Evolutionary conservation across 1,284 basidiomycete genomes (phyloP).

Genomic region (Sanghuangporus baumii): DNA sequence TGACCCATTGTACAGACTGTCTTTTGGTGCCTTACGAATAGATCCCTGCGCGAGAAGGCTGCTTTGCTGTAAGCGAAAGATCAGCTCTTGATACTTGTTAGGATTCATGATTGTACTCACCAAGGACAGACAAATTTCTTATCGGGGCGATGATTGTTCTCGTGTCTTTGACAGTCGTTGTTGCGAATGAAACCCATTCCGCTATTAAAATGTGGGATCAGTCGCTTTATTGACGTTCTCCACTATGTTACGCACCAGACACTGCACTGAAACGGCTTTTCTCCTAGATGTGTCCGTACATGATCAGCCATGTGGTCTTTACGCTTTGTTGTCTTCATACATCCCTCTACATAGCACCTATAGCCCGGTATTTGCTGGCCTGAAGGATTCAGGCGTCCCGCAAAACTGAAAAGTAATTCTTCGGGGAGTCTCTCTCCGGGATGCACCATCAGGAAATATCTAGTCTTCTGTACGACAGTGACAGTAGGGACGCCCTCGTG

Average conservation of each 20-base stretch:
- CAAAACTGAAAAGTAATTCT: slow-evolving; percentile 56
- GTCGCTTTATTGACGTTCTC: background rate
- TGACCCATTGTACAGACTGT: slow-evolving; percentile 6
- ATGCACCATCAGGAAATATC: slow-evolving; percentile 43
- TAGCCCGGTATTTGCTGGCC: slow-evolving; percentile 56
- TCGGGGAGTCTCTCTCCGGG: slow-evolving; percentile 54
- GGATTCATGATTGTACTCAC: background rate
- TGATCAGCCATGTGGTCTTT: slow-evolving; percentile 68
- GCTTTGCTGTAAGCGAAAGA: slow-evolving; percentile 8
- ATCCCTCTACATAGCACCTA: slow-evolving; percentile 58
- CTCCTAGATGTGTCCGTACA: slow-evolving; percentile 61
- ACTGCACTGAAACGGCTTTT: slow-evolving; percentile 55
- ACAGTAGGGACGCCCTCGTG: slow-evolving; percentile 51
- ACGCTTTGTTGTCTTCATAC: slow-evolving; percentile 58
- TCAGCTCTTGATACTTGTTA: background rate
- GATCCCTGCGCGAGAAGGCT: slow-evolving; percentile 17
- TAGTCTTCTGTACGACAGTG: slow-evolving; percentile 48
- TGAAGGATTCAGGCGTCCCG: slow-evolving; percentile 51
- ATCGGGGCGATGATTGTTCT: slow-evolving; percentile 51
- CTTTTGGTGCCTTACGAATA: slow-evolving; percentile 18
- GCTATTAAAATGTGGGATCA: slow-evolving; percentile 29
- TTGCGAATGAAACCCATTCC: slow-evolving; percentile 59
- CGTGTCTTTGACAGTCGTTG: slow-evolving; percentile 70
- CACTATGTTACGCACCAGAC: slow-evolving; percentile 41
- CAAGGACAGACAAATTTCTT: slow-evolving; percentile 49